phyloP scores from a whole-genome alignment of 73 alveolate genomes.

The Paramecium octaurelia region DNA sequence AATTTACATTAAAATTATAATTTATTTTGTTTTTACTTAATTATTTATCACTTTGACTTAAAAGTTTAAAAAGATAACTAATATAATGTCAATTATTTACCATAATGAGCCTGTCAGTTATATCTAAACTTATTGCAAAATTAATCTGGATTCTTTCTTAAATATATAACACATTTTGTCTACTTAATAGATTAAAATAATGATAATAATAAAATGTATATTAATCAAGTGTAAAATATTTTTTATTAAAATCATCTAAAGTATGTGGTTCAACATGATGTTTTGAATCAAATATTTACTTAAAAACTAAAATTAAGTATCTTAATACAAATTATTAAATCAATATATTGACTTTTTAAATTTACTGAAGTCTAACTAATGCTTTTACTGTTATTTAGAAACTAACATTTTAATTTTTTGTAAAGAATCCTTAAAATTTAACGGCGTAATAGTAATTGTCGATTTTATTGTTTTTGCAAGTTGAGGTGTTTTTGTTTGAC shows the following conservation, averaged over 20 bases:
- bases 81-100: too few species aligned
- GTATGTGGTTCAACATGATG: neutral
- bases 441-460: neutral
- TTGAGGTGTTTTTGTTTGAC: neutral
- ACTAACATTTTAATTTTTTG: neutral
- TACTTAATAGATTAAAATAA: neutral
- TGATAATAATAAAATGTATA: neutral
- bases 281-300: neutral
- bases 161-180: neutral
- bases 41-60: neutral
- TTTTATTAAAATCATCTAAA: neutral
- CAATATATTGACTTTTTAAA: neutral
- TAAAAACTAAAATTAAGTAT: neutral
- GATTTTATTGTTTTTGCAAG: neutral
- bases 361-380: neutral
- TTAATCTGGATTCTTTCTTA: neutral
- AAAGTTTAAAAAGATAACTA: neutral
- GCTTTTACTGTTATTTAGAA: neutral
- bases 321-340: neutral
- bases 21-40: neutral
- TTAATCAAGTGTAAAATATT: neutral
- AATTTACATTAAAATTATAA: neutral
- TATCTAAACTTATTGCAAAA: neutral
- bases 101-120: neutral
- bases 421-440: neutral